Evolutionary conservation across 129 eudicot genomes (phyloP).

Genomic region (Solidago caesia): DNA sequence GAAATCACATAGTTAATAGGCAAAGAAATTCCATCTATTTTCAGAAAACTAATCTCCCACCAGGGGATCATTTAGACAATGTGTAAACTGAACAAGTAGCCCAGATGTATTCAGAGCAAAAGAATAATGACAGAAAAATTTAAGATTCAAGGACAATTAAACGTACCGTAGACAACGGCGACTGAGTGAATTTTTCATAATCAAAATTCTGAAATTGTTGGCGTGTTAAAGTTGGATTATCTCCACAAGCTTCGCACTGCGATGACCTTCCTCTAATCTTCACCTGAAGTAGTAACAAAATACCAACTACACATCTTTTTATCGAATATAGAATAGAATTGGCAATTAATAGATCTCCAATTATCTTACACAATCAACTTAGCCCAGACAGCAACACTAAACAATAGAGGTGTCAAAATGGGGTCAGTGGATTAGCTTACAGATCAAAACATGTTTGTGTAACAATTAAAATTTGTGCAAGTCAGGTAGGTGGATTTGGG

Average conservation of each 20-base stretch:
- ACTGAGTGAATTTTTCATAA: slow-evolving; percentile 81
- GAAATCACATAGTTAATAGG: background rate
- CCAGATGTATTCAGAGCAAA: no score
- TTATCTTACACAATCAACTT: background rate
- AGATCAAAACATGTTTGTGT: no score
- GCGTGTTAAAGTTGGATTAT: slow-evolving; percentile 46
- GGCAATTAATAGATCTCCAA: background rate
- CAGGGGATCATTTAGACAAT: no score
- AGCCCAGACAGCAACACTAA: background rate
- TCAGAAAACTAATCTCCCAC: no score
- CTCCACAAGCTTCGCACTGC: slow-evolving; percentile 91
- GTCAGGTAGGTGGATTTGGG: background rate
- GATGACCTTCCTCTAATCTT: slow-evolving; percentile 84
- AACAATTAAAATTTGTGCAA: background rate
- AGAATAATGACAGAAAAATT: background rate
- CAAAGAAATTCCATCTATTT: background rate
- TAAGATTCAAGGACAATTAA: background rate
- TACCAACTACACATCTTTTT: background rate
- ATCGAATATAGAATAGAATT: background rate
- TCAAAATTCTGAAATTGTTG: slow-evolving; percentile 64
- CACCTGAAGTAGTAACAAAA: slow-evolving; percentile 48
- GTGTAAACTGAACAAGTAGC: no score
- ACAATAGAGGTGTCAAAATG: background rate
- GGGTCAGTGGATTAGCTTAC: background rate
- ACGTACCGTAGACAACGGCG: slow-evolving; percentile 74